Base-by-base conservation (phyloP, 192 early-diverging fungal genomes). In the Podila clonocystis region DNA sequence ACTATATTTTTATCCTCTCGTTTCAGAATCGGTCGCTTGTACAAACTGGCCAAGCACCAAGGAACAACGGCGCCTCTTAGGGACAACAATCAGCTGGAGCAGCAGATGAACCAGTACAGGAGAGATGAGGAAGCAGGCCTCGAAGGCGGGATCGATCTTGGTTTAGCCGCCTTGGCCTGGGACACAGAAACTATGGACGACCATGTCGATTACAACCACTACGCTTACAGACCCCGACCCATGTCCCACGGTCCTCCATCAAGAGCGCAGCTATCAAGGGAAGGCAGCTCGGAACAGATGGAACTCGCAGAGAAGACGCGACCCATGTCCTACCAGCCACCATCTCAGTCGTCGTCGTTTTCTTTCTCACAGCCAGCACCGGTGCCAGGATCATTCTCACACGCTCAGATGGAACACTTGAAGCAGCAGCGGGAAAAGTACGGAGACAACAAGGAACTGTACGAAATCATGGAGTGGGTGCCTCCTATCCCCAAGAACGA, bases 181-280 rank as follows among this genome's bases (percentile, higher is more conserved):
- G 77, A 80, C 30, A 80, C 77, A 0, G 77, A 80, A 9, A 80
- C 77, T 0, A 70, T 68, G 71, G 77, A 80, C 15, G 77, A 80
- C 19, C 38, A 59, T 65, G 57, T 80, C 45, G 77, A 80, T 26
- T 80, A 65, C 38, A 73, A 65, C 58, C 77, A 80, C 34, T 80
- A 80, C 34, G 77, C 77, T 1, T 80, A 80, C 50, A 50, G 70
- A 65, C 70, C 77, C 11, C 49, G 77, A 19, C 77, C 70, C 19
- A 38, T 57, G 9, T 72, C 76, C 0, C 52, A 48, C 22, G 62
- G 57, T 1, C 77, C 77, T 29, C 67, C 77, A n/a, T 24, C 41
- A 38, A 50, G 63, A 48, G 29, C 12, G 1, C 59, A 50, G 22
- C 45, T 29, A 20, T 13, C 29, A 11, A 24, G 3, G 28, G 69